These are phyloP conservation scores for Trypanosoma mega DNA, from an alignment of 208 protist species.

Conservation along the genomic window DNA sequence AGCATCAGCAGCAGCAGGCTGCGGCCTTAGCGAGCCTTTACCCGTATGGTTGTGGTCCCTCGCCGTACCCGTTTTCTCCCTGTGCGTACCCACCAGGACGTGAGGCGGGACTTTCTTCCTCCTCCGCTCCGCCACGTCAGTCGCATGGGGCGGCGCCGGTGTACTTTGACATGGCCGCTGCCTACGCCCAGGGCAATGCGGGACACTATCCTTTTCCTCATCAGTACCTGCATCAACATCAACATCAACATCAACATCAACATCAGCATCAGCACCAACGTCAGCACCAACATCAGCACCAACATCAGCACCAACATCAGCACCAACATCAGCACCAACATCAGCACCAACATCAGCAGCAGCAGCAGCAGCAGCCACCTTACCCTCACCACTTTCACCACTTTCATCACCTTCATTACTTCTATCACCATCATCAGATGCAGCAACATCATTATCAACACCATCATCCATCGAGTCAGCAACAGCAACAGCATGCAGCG, in stretches of 20 bases:
- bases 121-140: neutral
- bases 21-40: neutral
- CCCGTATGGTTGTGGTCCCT: neutral
- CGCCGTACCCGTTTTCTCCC: neutral
- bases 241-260: conserved; percentile 18
- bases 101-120: too few relatives aligned
- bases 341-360: conserved; percentile 4
- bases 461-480: conserved; percentile 11
- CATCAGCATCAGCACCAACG: conserved; percentile 21
- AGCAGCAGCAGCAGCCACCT: conserved; percentile 8
- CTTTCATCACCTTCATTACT: conserved; percentile 26
- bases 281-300: conserved; percentile 21
- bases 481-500: conserved; percentile 2
- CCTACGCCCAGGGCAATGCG: too few relatives aligned
- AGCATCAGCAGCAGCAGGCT: neutral
- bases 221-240: neutral
- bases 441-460: conserved; percentile 27
- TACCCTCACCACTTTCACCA: conserved; percentile 22
- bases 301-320: conserved; percentile 17
- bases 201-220: neutral
- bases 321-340: conserved; percentile 20
- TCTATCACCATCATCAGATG: conserved; percentile 20
- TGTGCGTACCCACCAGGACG: neutral
- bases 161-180: neutral
- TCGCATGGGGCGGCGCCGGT: neutral